phyloP scores from a whole-genome alignment of 2,329 filamentous ascomycete genomes.

The Colletotrichum destructivum region DNA sequence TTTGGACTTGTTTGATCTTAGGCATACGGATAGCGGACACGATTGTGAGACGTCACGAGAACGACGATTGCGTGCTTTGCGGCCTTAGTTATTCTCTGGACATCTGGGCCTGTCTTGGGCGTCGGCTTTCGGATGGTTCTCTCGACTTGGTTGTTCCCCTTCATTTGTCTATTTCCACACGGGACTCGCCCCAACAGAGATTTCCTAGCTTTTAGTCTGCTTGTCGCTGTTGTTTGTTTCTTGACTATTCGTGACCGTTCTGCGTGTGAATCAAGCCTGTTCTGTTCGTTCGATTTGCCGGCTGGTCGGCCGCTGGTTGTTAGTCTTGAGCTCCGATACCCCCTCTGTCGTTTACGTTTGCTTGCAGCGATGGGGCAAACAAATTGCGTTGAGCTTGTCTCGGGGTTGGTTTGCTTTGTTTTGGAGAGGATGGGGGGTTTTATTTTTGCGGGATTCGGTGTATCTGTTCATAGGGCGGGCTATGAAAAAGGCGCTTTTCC shows the following conservation, averaged over 20 bases:
- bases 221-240: conserved; percentile 29
- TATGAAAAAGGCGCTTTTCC: background rate
- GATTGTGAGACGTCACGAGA: conserved; percentile 42
- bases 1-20: conserved; percentile 43
- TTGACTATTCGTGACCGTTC: conserved; percentile 37
- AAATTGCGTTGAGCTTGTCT: background rate
- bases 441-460: background rate
- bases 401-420: no score
- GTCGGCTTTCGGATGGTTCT: conserved; percentile 35
- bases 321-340: conserved; percentile 23
- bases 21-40: conserved; percentile 43
- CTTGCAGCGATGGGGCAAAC: background rate
- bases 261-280: conserved; percentile 32
- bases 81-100: conserved; percentile 32
- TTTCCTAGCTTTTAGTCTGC: conserved; percentile 42
- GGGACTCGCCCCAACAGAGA: conserved; percentile 40
- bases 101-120: conserved; percentile 39
- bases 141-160: conserved; percentile 28
- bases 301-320: background rate
- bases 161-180: conserved; percentile 40
- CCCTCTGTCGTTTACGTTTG: conserved; percentile 18
- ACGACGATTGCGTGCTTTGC: conserved; percentile 40
- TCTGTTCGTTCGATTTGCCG: conserved; percentile 19
- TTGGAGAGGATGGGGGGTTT: background rate
- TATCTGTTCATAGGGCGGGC: background rate